A percentile compares a stretch with the other conserved stretches of the same genome.
Conservation (phyloP, 1,139 yeast genomes). For the Pichia inconspicua region DNA sequence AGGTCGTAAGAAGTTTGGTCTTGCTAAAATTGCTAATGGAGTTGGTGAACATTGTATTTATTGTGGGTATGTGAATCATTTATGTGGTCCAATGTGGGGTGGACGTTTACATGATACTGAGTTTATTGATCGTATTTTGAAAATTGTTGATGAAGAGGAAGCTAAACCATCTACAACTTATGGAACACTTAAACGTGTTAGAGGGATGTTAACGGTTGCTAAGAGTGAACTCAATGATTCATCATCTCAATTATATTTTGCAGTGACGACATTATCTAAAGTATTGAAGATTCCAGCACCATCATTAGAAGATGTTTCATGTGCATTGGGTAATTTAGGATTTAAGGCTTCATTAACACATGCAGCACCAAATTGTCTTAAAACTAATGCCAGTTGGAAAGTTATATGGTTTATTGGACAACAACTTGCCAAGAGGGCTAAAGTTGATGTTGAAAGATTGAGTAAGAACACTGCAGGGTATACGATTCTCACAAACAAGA, state of each 20-base stretch:
- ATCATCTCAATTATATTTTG: constrained; percentile 64
- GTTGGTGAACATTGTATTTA: constrained; percentile 52
- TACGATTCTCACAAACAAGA: constrained; percentile 42
- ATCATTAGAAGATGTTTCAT: constrained; percentile 58
- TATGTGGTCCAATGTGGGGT: constrained; percentile 97
- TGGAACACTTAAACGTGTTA: constrained; percentile 74
- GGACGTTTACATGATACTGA: constrained; percentile 64
- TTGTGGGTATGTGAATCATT: constrained; percentile 63
- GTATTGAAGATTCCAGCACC: constrained; percentile 79
- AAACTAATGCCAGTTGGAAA: constrained; percentile 85
- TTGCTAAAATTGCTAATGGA: constrained; percentile 47
- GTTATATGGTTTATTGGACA: constrained; percentile 65
- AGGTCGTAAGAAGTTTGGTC: constrained; percentile 38
- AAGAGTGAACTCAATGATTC: constrained; percentile 44
- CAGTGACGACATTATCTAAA: constrained; percentile 69
- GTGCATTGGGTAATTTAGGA: constrained; percentile 84
- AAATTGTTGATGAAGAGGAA: constrained; percentile 35
- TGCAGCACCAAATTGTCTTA: constrained; percentile 76
- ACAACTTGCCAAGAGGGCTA: constrained; percentile 50
- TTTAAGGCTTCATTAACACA: constrained; percentile 79
- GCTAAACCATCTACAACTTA: constrained; percentile 30
- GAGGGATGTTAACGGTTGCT: constrained; percentile 89
- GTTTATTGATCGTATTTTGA: constrained; percentile 51
- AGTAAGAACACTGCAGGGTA: constrained; percentile 57
- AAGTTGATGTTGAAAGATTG: constrained; percentile 35